Conservation (phyloP, 805 yeast species). For the Sugiyamaella americana region DNA sequence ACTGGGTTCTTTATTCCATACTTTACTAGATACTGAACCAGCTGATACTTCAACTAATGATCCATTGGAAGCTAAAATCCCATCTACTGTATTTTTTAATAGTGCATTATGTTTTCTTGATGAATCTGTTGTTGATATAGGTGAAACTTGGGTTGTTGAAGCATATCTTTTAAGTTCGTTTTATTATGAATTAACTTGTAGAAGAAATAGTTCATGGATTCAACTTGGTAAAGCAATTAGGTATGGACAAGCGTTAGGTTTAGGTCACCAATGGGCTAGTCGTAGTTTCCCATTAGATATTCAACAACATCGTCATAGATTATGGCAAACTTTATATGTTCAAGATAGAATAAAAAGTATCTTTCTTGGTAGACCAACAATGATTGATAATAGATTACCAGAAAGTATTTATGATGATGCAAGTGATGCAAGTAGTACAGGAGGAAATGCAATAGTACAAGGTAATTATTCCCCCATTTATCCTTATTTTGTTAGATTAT, state of each 20-base stretch:
- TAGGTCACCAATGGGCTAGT: conserved; percentile 19
- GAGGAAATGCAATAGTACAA: not conserved
- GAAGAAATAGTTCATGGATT: conserved; percentile 37
- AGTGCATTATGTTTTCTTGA: conserved; percentile 31
- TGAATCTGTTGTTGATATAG: conserved; percentile 31
- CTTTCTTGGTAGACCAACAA: conserved; percentile 10
- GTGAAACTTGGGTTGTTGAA: conserved; percentile 38
- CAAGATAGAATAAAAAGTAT: conserved; percentile 12
- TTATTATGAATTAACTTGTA: conserved; percentile 35
- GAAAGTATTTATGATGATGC: conserved; percentile 10
- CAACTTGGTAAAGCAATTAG: conserved; percentile 38
- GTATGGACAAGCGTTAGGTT: conserved; percentile 39
- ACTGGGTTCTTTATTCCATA: conserved; percentile 4
- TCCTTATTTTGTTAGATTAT: conserved; percentile 7
- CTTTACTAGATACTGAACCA: not conserved
- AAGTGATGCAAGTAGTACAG: not conserved
- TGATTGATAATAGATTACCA: not conserved
- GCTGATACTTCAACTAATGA: not conserved
- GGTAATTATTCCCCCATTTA: not conserved
- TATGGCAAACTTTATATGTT: conserved; percentile 12
- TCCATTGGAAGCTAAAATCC: not conserved
- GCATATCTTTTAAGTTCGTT: conserved; percentile 35
- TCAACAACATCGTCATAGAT: conserved; percentile 8
- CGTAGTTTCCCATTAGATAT: conserved; percentile 8
- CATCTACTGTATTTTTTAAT: conserved; percentile 28